Percentiles rank a stretch among this genome's conserved stretches.
phyloP scores from a whole-genome alignment of 202 grass and related monocot genomes.

The Setaria italica region DNA sequence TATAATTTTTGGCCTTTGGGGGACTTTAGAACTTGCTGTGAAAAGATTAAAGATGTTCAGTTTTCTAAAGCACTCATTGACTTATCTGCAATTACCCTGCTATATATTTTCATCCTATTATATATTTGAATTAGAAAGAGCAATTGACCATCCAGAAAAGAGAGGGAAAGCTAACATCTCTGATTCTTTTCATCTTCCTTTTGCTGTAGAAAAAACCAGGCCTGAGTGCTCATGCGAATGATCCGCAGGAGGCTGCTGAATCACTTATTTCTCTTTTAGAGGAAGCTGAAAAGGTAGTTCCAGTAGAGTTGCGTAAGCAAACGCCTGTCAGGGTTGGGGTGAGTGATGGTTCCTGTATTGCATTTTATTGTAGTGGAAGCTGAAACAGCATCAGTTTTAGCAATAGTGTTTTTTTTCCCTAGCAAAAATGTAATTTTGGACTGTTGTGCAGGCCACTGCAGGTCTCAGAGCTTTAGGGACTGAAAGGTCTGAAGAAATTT shows the following conservation, averaged over 20 bases:
- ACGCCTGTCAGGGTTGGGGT: conserved; percentile 98
- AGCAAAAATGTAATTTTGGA: conserved; percentile 37
- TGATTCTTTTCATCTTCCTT: conserved; percentile 20
- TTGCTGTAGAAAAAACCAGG: conserved; percentile 75
- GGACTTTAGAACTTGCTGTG: neutral
- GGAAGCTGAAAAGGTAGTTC: conserved; percentile 81
- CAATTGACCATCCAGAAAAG: conserved; percentile 22
- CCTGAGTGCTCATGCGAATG: conserved; percentile 73
- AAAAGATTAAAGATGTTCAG: conserved; percentile 26
- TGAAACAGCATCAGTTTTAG: conserved; percentile 28
- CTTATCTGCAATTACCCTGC: conserved; percentile 1
- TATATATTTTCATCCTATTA: conserved; percentile 17
- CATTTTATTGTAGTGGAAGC: conserved; percentile 28
- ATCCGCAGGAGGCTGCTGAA: conserved; percentile 86
- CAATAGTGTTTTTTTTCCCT: conserved; percentile 16
- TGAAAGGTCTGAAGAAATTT: conserved; percentile 90
- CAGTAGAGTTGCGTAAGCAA: conserved; percentile 64
- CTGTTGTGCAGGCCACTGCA: conserved; percentile 79
- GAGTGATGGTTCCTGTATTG: conserved; percentile 43
- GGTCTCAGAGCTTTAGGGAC: conserved; percentile 90
- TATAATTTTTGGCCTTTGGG: neutral
- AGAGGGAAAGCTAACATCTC: neutral
- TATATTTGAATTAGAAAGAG: conserved; percentile 35
- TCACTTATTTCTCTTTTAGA: conserved; percentile 87
- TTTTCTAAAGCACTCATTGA: conserved; percentile 21